Percentiles rank a stretch among this genome's conserved stretches.
Evolutionary conservation across 2,329 filamentous ascomycete species (phyloP).

Genomic region (Plenodomus biglobosus): DNA sequence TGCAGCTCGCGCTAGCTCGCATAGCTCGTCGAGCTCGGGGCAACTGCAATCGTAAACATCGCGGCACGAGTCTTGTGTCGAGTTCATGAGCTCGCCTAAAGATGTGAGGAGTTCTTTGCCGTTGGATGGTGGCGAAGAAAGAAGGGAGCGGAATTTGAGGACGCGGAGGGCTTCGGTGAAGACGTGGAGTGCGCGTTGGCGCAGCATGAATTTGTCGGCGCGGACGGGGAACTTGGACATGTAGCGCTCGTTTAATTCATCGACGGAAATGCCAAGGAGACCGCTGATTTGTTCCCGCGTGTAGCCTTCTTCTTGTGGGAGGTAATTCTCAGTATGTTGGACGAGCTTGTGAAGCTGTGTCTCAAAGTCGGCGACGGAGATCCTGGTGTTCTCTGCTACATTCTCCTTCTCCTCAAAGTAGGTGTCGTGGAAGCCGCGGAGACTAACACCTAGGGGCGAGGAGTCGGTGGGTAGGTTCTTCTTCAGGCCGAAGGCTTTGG

Average conservation of each 20-base stretch:
- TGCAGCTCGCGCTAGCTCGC: conserved; percentile 72
- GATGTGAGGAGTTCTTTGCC: conserved; percentile 68
- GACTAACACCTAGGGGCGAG: conserved; percentile 77
- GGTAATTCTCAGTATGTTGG: conserved; percentile 66
- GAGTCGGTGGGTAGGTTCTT: conserved; percentile 70
- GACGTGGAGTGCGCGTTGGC: conserved; percentile 86
- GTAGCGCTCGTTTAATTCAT: conserved; percentile 74
- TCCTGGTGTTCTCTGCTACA: conserved; percentile 52
- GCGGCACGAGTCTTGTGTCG: conserved; percentile 84
- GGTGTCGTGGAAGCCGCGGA: conserved; percentile 83
- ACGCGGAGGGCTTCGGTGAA: conserved; percentile 88
- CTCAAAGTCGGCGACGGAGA: conserved; percentile 48
- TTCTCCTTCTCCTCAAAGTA: conserved; percentile 65
- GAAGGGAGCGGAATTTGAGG: conserved; percentile 75
- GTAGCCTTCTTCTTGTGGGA: conserved; percentile 80
- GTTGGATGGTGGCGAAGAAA: conserved; percentile 52
- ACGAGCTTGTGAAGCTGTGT: conserved; percentile 75
- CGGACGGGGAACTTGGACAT: conserved; percentile 88
- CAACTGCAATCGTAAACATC: conserved; percentile 90
- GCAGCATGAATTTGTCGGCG: conserved; percentile 82
- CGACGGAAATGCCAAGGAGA: conserved; percentile 67
- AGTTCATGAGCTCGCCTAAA: conserved; percentile 83
- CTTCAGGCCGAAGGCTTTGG: conserved; percentile 61
- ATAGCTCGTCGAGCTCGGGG: conserved; percentile 87
- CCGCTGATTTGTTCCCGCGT: conserved; percentile 80